A percentile compares a stretch with the other conserved stretches of the same genome.
Evolutionary conservation across 1,284 basidiomycete genomes (phyloP).

Genomic region (Ganoderma lucidum): DNA sequence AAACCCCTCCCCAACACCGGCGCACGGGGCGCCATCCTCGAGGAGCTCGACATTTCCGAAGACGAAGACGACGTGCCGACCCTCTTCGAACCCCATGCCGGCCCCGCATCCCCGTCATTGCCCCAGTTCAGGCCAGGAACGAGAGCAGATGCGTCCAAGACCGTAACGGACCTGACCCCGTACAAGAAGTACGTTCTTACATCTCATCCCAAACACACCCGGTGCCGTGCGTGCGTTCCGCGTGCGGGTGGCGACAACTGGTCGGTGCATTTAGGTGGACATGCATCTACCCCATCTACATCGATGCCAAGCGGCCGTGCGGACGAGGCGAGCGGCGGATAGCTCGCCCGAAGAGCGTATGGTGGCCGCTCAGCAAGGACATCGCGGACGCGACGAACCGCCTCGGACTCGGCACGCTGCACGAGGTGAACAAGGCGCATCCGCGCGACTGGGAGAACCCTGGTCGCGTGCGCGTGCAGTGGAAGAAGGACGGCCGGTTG

Average conservation of each 20-base stretch:
- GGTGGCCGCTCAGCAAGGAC: slow-evolving; percentile 94
- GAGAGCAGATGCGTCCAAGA: slow-evolving; percentile 37
- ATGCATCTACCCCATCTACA: slow-evolving; percentile 95
- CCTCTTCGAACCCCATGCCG: slow-evolving; percentile 41
- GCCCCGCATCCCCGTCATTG: slow-evolving; percentile 60
- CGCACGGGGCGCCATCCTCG: slow-evolving; percentile 74
- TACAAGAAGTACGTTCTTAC: slow-evolving; percentile 69
- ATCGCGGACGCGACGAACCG: slow-evolving; percentile 86
- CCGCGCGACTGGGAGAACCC: slow-evolving; percentile 98
- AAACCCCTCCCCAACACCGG: slow-evolving; percentile 74
- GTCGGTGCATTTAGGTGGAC: slow-evolving; percentile 75
- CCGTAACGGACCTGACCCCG: slow-evolving; percentile 76
- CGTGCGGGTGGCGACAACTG: slow-evolving; percentile 9
- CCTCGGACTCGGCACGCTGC: slow-evolving; percentile 82
- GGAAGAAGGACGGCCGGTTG: slow-evolving; percentile 82
- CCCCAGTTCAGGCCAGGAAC: slow-evolving; percentile 41
- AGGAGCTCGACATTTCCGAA: slow-evolving; percentile 60
- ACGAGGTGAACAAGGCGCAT: slow-evolving; percentile 90
- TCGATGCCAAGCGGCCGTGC: slow-evolving; percentile 93
- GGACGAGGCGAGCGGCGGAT: slow-evolving; percentile 86
- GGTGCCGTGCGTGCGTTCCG: slow-evolving; percentile 7
- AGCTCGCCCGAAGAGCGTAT: slow-evolving; percentile 80
- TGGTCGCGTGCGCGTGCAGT: slow-evolving; percentile 90
- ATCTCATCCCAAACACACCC: neutral
- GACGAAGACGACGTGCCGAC: slow-evolving; percentile 47